Base-by-base conservation (phyloP, 257 asterid species). In the Nicotiana tomentosiformis region DNA sequence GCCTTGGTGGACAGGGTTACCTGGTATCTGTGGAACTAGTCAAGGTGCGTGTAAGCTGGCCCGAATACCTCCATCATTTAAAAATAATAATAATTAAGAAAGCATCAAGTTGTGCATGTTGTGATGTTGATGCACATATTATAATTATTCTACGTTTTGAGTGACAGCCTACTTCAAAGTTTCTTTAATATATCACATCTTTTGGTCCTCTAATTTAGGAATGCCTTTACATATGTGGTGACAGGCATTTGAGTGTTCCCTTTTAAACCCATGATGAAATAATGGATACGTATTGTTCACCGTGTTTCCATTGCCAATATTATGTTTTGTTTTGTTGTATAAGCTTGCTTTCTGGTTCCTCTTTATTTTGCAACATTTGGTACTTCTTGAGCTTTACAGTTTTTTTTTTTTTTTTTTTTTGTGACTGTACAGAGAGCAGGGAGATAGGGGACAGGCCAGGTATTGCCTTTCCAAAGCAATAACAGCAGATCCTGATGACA, bases 381-480 rank as follows among this genome's bases (percentile, higher is more conserved):
- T 74, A 43, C 26, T 49, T 26, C 80, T 74, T 74, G 79, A 43
- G 39, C 51, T 74, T 26, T 16, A 49, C 26, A 15, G 20, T 49
- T 0, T 49, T 12, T 46, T 23, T 12, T 20, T 43, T 74, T 7
- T 20, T 20, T 29, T 29, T 29, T 1, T 29, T 29, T 74, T 49
- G 43, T 49, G 7, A 74, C 80, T 74, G 62, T 72, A 81, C 87
- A 92, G 96, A 81, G 95, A 94, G 85, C 87, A 80, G 79, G 95
- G 93, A 81, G 85, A 94, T 89, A 90, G 81, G 66, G 87, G 89
- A 84, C 96, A 91, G 86, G 95, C 96, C 80, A 88, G 87, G 29
- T 94, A 93, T 84, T 91, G 95, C 84, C 94, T 94, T 77, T 86
- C 83, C 80, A 94, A 90, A 90, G 98, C 98, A 70, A 90, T 94